These are phyloP conservation scores for Aristolochia fimbriata DNA, from an alignment of 164 flowering plant species.

Conservation along the genomic window DNA sequence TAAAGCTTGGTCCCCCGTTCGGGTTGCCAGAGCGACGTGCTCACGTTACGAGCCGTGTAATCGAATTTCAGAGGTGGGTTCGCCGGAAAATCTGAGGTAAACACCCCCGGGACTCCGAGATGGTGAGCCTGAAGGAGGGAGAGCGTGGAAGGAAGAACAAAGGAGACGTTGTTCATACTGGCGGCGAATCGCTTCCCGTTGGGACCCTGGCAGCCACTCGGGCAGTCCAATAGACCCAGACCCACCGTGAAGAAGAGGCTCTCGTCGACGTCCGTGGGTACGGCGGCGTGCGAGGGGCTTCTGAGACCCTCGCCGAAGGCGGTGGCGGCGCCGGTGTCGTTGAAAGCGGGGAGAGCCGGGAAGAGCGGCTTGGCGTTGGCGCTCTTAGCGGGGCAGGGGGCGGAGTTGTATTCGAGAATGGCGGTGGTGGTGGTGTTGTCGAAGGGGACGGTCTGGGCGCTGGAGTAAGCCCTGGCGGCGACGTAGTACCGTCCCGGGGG, in stretches of 20 bases:
- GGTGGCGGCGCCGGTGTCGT: constrained; percentile 56
- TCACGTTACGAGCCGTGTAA: constrained; percentile 65
- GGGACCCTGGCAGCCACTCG: constrained; percentile 65
- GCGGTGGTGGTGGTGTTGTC: constrained; percentile 94
- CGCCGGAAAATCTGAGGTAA: constrained; percentile 65
- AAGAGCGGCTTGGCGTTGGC: constrained; percentile 35
- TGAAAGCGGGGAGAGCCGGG: constrained; percentile 55
- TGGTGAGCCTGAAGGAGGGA: constrained; percentile 71
- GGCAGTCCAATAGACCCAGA: constrained; percentile 59
- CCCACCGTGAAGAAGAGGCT: constrained; percentile 70
- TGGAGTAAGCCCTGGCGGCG: constrained; percentile 71
- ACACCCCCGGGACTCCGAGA: constrained; percentile 44
- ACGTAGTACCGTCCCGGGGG: constrained; percentile 71
- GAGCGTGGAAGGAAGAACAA: constrained; percentile 52
- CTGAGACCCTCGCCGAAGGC: constrained; percentile 35
- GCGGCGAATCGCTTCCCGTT: constrained; percentile 84
- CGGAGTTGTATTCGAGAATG: constrained; percentile 49
- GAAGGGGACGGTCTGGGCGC: constrained; percentile 49
- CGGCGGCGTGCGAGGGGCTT: constrained; percentile 23
- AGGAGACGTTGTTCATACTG: constrained; percentile 86
- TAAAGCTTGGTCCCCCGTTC: constrained; percentile 44
- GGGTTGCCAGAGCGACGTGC: constrained; percentile 62
- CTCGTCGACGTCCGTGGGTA: constrained; percentile 46
- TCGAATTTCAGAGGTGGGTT: constrained; percentile 53
- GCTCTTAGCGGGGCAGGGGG: constrained; percentile 17